phyloP scores from a whole-genome alignment of 495 filamentous ascomycete genomes.

The Aspergillus cavernicola region DNA sequence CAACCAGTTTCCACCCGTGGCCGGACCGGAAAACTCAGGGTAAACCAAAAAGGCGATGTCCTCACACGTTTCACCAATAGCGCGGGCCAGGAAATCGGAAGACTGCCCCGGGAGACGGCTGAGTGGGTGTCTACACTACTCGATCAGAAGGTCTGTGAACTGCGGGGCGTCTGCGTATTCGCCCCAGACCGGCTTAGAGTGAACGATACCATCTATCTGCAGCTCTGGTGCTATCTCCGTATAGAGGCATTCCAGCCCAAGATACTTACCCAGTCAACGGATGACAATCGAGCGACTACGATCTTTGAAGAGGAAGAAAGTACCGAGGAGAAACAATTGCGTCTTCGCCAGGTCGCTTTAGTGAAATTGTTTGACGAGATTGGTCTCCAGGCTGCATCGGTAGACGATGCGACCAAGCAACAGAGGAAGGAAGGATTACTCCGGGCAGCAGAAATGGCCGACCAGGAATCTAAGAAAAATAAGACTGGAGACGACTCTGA shows the following conservation, averaged over 20 bases:
- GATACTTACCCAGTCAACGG: constrained; percentile 49
- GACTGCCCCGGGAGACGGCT: constrained; percentile 86
- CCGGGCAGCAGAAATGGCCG: constrained; percentile 78
- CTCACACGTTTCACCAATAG: constrained; percentile 90
- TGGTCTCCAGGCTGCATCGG: constrained; percentile 68
- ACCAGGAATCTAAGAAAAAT: constrained; percentile 64
- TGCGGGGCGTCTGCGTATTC: constrained; percentile 88
- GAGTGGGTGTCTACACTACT: constrained; percentile 91
- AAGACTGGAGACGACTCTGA: constrained; percentile 49
- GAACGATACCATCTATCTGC: constrained; percentile 89
- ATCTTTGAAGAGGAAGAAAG: constrained; percentile 83
- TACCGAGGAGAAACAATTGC: constrained; percentile 74
- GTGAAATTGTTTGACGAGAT: constrained; percentile 89
- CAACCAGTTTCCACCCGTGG: constrained; percentile 54
- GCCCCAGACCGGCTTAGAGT: constrained; percentile 79
- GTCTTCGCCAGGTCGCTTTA: constrained; percentile 81
- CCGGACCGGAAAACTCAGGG: constrained; percentile 46
- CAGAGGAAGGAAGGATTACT: constrained; percentile 79
- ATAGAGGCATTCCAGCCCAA: constrained; percentile 65
- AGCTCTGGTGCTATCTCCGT: constrained; percentile 75
- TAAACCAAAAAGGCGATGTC: constrained; percentile 65
- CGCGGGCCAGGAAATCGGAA: constrained; percentile 76
- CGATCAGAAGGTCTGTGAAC: constrained; percentile 84
- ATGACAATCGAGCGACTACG: constrained; percentile 68
- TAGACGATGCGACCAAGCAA: constrained; percentile 71